These are phyloP conservation scores for Tylopilus balloui DNA, from an alignment of 768 basidiomycete genomes.

Conservation along the genomic window DNA sequence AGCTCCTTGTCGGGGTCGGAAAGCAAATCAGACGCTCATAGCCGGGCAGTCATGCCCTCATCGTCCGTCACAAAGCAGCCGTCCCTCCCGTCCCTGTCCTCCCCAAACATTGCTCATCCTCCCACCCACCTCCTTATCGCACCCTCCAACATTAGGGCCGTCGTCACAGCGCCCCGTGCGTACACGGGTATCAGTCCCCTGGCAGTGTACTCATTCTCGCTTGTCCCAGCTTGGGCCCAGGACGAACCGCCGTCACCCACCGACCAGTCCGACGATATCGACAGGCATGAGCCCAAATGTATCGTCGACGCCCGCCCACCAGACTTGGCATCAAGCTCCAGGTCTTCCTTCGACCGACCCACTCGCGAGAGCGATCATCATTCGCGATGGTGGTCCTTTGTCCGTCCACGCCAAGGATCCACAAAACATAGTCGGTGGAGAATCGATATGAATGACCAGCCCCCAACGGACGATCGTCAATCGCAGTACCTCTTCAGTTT, in stretches of 20 bases:
- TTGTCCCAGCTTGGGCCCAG: slow-evolving; percentile 66
- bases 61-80: slow-evolving; percentile 14
- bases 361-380: slow-evolving; percentile 30
- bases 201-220: slow-evolving; percentile 4
- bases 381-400: slow-evolving; percentile 75
- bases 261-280: slow-evolving; percentile 38
- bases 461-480: slow-evolving; percentile 14
- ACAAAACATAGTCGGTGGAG: slow-evolving; percentile 5
- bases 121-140: slow-evolving; percentile 22
- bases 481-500: slow-evolving; percentile 9
- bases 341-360: slow-evolving; percentile 37
- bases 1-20: slow-evolving; percentile 18
- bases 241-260: slow-evolving; percentile 78
- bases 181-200: slow-evolving; percentile 8
- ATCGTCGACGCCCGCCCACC: slow-evolving; percentile 41
- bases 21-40: slow-evolving; percentile 10
- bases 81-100: slow-evolving; percentile 25
- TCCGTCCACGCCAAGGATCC: slow-evolving; percentile 45
- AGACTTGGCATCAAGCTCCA: slow-evolving; percentile 48
- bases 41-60: slow-evolving; percentile 16
- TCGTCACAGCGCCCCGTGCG: slow-evolving; percentile 71
- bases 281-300: slow-evolving; percentile 27
- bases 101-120: slow-evolving; percentile 27
- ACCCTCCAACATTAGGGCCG: slow-evolving; percentile 46
- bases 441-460: neutral